Evolutionary conservation across 2,329 filamentous ascomycete genomes (phyloP).

Genomic region (Fusarium sp.): DNA sequence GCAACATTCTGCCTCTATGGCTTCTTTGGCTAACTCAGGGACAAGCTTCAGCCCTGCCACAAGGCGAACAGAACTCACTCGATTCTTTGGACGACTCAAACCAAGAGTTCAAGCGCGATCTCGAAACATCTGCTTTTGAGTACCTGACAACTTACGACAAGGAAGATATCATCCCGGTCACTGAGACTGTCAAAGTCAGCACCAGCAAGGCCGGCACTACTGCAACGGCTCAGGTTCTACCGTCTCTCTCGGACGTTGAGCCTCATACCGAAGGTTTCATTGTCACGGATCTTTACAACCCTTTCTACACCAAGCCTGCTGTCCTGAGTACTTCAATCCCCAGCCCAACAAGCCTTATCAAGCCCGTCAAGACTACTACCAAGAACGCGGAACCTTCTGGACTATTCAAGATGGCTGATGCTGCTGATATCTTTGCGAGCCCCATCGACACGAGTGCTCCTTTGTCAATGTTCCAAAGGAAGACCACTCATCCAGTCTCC

Average conservation of each 20-base stretch:
- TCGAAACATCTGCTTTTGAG: conserved; percentile 36
- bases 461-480: conserved; percentile 59
- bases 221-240: conserved; percentile 47
- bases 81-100: conserved; percentile 22
- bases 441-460: conserved; percentile 67
- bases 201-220: conserved; percentile 42
- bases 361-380: conserved; percentile 41
- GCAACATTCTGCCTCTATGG: conserved; percentile 41
- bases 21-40: conserved; percentile 45
- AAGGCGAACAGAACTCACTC: conserved; percentile 10
- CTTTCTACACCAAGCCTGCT: conserved; percentile 28
- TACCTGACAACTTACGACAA: conserved; percentile 43
- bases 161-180: conserved; percentile 46
- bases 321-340: conserved; percentile 49
- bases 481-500: conserved; percentile 69
- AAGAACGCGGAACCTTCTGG: conserved; percentile 35
- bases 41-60: conserved; percentile 40
- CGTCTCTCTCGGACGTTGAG: conserved; percentile 46
- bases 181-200: conserved; percentile 43
- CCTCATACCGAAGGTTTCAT: conserved; percentile 50
- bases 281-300: conserved; percentile 41
- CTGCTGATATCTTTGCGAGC: conserved; percentile 64
- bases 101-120: conserved; percentile 35
- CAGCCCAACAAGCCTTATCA: conserved; percentile 52
- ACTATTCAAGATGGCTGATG: conserved; percentile 45